phyloP scores from a whole-genome alignment of 805 yeast genomes.

The Hanseniaspora nectarophila region DNA sequence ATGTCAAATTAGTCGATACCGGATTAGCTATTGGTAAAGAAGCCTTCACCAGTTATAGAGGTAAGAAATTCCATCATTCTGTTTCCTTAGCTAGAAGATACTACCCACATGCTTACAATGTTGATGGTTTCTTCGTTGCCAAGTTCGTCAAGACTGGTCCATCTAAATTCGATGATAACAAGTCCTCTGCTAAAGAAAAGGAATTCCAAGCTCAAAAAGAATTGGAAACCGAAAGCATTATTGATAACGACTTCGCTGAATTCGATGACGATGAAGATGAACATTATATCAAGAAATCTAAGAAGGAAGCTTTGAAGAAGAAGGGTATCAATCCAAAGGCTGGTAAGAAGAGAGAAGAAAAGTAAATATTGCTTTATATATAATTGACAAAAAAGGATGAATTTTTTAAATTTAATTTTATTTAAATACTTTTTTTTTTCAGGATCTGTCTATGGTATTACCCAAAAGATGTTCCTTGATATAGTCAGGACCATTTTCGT shows the following conservation, averaged over 20 bases:
- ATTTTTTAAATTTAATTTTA: background rate
- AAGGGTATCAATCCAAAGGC: slow-evolving; percentile 62
- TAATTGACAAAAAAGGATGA: slow-evolving; percentile 3
- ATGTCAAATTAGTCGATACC: slow-evolving; percentile 85
- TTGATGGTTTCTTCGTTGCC: slow-evolving; percentile 96
- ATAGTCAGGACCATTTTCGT: slow-evolving; percentile 81
- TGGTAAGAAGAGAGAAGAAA: slow-evolving; percentile 17
- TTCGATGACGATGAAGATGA: slow-evolving; percentile 70
- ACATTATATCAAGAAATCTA: slow-evolving; percentile 55
- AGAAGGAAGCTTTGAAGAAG: slow-evolving; percentile 51
- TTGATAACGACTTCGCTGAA: slow-evolving; percentile 73
- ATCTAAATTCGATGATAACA: slow-evolving; percentile 70
- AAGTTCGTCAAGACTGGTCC: slow-evolving; percentile 85
- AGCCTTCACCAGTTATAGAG: slow-evolving; percentile 87
- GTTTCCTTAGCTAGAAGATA: slow-evolving; percentile 80
- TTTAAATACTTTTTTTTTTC: background rate
- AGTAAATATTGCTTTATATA: slow-evolving; percentile 1
- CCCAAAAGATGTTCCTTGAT: slow-evolving; percentile 78
- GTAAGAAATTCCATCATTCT: slow-evolving; percentile 73
- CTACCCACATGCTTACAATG: slow-evolving; percentile 96
- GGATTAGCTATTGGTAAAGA: slow-evolving; percentile 89
- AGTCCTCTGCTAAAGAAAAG: slow-evolving; percentile 81
- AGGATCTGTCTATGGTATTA: slow-evolving; percentile 30
- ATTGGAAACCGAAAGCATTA: slow-evolving; percentile 68
- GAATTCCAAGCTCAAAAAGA: slow-evolving; percentile 72